Percentiles rank a stretch among this genome's conserved stretches.
These are phyloP conservation scores for Coniochaeta sp. DNA, from an alignment of 2,329 filamentous ascomycete genomes.

Conservation along the genomic window DNA sequence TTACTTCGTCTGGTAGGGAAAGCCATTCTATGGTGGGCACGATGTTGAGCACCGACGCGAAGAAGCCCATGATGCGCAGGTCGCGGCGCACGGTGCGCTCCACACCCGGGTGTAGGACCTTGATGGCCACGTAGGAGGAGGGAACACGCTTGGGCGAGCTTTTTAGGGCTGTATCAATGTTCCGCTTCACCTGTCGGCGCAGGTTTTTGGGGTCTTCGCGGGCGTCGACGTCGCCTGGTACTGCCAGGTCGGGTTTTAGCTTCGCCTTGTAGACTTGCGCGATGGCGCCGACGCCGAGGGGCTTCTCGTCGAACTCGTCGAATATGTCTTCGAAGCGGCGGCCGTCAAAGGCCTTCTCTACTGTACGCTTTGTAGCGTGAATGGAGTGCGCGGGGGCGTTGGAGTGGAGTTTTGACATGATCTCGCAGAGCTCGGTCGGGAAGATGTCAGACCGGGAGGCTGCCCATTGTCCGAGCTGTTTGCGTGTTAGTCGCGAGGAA, in stretches of 20 bases:
- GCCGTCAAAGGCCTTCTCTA: constrained; percentile 75
- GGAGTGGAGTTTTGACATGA: constrained; percentile 93
- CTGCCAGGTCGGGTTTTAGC: constrained; percentile 70
- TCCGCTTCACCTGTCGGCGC: constrained; percentile 65
- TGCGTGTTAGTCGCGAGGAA: background rate
- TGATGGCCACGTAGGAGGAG: constrained; percentile 88
- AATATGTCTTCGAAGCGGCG: constrained; percentile 85
- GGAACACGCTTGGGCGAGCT: constrained; percentile 78
- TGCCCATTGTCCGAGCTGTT: constrained; percentile 90
- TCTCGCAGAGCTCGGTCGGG: constrained; percentile 80
- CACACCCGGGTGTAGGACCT: constrained; percentile 87
- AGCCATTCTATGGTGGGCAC: constrained; percentile 97
- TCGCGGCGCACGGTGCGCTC: constrained; percentile 88
- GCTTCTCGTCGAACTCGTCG: constrained; percentile 85
- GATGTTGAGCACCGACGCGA: constrained; percentile 73
- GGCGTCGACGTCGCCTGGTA: constrained; percentile 52
- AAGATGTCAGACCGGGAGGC: constrained; percentile 96
- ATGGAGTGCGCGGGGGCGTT: constrained; percentile 90
- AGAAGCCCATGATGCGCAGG: constrained; percentile 87
- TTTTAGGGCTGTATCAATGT: constrained; percentile 81
- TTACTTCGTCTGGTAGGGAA: constrained; percentile 88
- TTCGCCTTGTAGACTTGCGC: constrained; percentile 97
- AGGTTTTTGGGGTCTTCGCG: constrained; percentile 35
- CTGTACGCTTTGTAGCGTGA: constrained; percentile 67
- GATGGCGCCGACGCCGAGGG: constrained; percentile 89